Base-by-base conservation (phyloP, 768 basidiomycete species). In the Tylopilus rubrobrunneus region DNA sequence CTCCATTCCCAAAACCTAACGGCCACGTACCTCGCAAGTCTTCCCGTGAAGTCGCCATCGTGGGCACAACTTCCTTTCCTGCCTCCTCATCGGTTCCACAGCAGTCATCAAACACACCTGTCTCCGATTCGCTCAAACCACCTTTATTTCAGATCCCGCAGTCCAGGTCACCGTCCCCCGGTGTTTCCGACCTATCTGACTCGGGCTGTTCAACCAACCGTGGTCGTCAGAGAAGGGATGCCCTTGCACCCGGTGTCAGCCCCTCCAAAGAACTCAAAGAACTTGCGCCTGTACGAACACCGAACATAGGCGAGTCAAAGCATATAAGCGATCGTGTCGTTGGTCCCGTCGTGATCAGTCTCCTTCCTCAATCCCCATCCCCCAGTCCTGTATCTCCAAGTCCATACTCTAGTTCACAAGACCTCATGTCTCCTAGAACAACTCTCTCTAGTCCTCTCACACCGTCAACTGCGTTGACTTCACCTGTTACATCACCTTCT, bases 291-390 rank as follows among this genome's bases (percentile, higher is more conserved):
- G 62, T 81, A 55, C 67, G 76, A 33, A 87, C 86, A 23, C 85
- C 85, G 23, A 77, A 73, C 57, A 84, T 86, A 58, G 85, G 86
- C 43, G 75, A 85, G 58, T 71, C 71, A 52, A 86, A 86, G 62
- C 76, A 81, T 55, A 77, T 86, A 54, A 73, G 73, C 57, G 71
- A 76, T 37, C 83, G 81, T 34, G 84, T 87, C 40, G 83, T 84
- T 46, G 78, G 79, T 33, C 85, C 86, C 39, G 76, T 86, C 14
- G 73, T 86, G 31, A 72, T 84, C 56, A 78, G 71, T 52, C 65
- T 85, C 49, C 71, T 69, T 48, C 71, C 73, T 51, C 64, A 70
- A 21, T 64, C 67, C 28, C 63, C 67, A 9, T 63, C 62, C 8
- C 63, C 64, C 57, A 66, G 55, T 58, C 64, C 61, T 63, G 61